Base-by-base conservation (phyloP, 345 rosid genomes). In the Syzygium aromaticum region DNA sequence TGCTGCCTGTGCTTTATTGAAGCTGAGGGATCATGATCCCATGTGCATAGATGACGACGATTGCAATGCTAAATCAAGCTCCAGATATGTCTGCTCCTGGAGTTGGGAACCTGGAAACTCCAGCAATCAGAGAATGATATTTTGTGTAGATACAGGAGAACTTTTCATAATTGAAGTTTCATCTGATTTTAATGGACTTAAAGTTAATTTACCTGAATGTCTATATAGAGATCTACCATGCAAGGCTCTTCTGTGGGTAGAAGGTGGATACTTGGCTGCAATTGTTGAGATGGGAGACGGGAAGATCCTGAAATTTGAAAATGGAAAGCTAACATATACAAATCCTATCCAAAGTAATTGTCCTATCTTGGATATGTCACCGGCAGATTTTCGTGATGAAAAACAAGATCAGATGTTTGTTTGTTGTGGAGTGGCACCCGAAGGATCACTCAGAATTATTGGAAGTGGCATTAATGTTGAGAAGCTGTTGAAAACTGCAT, bases 201-300 rank as follows among this genome's bases (percentile, higher is more conserved):
- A 88, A 92, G 94, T 95, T 80, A 91, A 92, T 90, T 86, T 94
- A 87, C 93, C 98, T 59, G 99, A 95, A 54, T 95, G 98, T 89
- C 95, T 98, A 49, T 94, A 95, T 92, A 95, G 93, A 89, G 95
- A 94, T 86, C 91, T 87, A 88, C 96, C 98, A 77, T 94, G 98
- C 92, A 98, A 96, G 90, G 94, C 92, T 43, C 93, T 98, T 90
- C 92, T 95, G 90, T 98, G 99, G 99, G 94, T 95, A 56, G 94
- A 93, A 88, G 96, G 97, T 90, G 96, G 98, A 83, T 94, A 93
- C 87, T 85, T 98, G 92, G 95, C 95, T 84, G 94, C 98, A 38
- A 88, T 96, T 89, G 93, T 95, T 49, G 99, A 98, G 90, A 95
- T 98, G 98, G 97, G 98, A 56, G 99, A 98, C 93, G 99, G 99